A percentile compares a stretch with the other conserved stretches of the same genome.
Conservation (phyloP, 169 alveolate genomes). For the Plasmodium cynomolgi region DNA sequence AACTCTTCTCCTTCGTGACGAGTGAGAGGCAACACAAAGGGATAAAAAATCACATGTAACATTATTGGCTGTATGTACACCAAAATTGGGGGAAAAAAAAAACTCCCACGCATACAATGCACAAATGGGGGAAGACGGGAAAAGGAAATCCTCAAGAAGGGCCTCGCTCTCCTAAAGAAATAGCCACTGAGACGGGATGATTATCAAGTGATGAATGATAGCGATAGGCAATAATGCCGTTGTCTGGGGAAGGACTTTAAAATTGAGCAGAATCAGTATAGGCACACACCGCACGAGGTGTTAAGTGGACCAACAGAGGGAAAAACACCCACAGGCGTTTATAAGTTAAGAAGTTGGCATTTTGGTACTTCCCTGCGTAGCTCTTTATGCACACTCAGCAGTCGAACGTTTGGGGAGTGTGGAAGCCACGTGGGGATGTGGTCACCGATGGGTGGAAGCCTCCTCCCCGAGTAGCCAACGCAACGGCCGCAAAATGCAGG, state of each 20-base stretch:
- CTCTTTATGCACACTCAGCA: no score
- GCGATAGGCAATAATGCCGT: neutral
- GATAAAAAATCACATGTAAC: neutral
- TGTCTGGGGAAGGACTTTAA: neutral
- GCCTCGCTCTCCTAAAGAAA: neutral
- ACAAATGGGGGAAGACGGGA: neutral
- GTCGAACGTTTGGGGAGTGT: neutral
- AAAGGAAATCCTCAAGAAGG: neutral
- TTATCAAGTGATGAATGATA: neutral
- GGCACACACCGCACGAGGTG: neutral
- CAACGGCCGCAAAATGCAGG: neutral
- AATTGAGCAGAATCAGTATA: neutral
- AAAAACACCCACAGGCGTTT: neutral
- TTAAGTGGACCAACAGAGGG: neutral
- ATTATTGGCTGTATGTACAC: neutral
- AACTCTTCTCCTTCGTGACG: neutral
- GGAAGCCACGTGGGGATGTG: no score
- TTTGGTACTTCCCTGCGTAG: neutral
- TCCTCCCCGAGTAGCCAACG: neutral
- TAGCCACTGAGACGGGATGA: neutral
- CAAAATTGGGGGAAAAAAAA: neutral
- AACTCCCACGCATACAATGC: neutral
- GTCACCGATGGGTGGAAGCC: no score
- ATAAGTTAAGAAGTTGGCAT: neutral
- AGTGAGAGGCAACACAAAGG: neutral